phyloP scores from a whole-genome alignment of 371 early-diverging fungal genomes.

The Aphelidium insulamus region DNA sequence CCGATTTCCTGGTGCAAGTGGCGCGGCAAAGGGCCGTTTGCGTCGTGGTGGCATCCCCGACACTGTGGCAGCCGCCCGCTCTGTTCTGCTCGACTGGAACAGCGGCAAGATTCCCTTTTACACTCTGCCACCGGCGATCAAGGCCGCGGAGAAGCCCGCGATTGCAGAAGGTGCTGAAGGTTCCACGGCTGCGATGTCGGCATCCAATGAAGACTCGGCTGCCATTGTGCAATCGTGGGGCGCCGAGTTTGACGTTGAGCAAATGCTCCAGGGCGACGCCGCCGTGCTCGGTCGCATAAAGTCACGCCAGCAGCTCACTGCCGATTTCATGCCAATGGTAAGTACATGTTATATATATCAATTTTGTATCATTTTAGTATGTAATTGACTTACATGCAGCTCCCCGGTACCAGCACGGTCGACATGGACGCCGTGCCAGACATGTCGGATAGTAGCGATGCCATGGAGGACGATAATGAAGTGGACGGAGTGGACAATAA shows the following conservation, averaged over 20 bases:
- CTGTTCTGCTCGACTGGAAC: conserved; percentile 86
- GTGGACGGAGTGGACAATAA: conserved; percentile 17
- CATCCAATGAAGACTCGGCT: conserved; percentile 7
- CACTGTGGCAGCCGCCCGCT: conserved; percentile 54
- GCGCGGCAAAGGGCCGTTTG: conserved; percentile 63
- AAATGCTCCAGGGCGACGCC: conserved; percentile 3
- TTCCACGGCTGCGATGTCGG: conserved; percentile 4
- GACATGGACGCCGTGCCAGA: conserved; percentile 19
- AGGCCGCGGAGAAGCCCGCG: neutral
- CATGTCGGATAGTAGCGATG: neutral
- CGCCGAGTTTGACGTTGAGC: conserved; percentile 40
- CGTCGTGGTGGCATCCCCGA: conserved; percentile 72
- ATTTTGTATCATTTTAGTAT: too few relatives aligned
- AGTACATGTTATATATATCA: too few relatives aligned
- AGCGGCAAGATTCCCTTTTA: conserved; percentile 82
- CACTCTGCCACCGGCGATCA: conserved; percentile 51
- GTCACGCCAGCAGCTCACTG: too few relatives aligned
- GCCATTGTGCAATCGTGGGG: conserved; percentile 50
- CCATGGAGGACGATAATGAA: conserved; percentile 24
- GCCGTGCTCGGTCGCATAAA: too few relatives aligned
- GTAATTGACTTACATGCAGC: too few relatives aligned
- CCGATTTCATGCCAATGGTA: too few relatives aligned
- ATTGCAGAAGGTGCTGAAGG: neutral
- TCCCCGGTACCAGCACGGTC: too few relatives aligned
- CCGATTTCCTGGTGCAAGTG: conserved; percentile 65